Percentiles rank a stretch among this genome's conserved stretches.
These are phyloP conservation scores for Gynostemma pentaphyllum DNA, from an alignment of 306 rosid species.

Conservation along the genomic window DNA sequence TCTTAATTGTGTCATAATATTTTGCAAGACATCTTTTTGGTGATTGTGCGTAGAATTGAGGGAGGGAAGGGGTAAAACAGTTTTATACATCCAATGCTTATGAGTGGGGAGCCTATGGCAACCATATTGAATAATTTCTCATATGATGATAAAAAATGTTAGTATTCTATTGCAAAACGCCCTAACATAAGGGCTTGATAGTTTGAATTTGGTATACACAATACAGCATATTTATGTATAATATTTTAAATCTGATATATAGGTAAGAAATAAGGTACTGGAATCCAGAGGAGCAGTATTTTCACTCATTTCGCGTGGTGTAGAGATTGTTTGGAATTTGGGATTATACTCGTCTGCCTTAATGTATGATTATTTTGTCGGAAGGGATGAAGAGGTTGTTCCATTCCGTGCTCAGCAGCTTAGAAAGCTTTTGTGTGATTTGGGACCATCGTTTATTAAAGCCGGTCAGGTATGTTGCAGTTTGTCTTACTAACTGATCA, in stretches of 20 bases:
- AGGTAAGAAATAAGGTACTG: slow-evolving; percentile 81
- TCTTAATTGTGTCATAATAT: neutral
- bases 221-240: neutral
- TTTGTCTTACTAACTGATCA: neutral
- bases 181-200: neutral
- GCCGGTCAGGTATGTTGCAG: slow-evolving; percentile 73
- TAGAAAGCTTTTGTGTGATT: slow-evolving; percentile 76
- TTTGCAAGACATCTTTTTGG: neutral
- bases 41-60: neutral
- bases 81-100: too few species aligned
- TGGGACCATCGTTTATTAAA: slow-evolving; percentile 96
- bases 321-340: slow-evolving; percentile 89
- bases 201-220: too few species aligned
- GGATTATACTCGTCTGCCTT: slow-evolving; percentile 85
- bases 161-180: neutral
- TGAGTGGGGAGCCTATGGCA: too few species aligned
- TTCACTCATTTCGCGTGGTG: slow-evolving; percentile 69
- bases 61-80: too few species aligned
- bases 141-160: neutral
- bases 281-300: slow-evolving; percentile 76
- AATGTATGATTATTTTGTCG: slow-evolving; percentile 72
- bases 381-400: slow-evolving; percentile 98
- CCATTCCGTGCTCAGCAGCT: slow-evolving; percentile 97
- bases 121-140: too few species aligned
- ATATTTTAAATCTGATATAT: neutral